These are phyloP conservation scores for Stephania cephalantha DNA, from an alignment of 164 flowering plant genomes.

Conservation along the genomic window DNA sequence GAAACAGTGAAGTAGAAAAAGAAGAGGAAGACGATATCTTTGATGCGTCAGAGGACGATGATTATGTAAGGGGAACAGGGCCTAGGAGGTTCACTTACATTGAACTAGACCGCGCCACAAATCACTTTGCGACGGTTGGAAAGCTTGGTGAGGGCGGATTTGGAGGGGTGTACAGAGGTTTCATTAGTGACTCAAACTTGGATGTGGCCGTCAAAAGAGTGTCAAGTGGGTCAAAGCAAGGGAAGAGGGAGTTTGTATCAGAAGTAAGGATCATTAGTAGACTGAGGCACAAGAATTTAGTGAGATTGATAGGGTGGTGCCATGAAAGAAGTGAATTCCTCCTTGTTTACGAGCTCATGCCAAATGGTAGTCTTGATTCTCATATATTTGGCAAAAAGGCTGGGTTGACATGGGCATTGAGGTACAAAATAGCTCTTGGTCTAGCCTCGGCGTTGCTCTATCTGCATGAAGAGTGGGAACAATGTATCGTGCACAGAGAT, in stretches of 20 bases:
- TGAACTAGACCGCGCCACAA: conserved; percentile 17
- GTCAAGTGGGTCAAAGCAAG: conserved; percentile 22
- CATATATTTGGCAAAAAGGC: conserved; percentile 24
- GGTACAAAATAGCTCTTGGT: conserved; percentile 31
- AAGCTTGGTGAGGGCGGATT: conserved; percentile 41
- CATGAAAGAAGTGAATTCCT: conserved; percentile 34
- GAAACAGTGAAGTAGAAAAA: background rate
- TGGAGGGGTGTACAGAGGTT: conserved; percentile 20
- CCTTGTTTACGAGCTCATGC: conserved; percentile 51
- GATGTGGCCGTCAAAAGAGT: conserved; percentile 24
- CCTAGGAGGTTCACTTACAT: conserved; percentile 17
- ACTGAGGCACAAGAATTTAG: conserved; percentile 38
- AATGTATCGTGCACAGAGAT: conserved; percentile 45
- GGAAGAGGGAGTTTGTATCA: conserved; percentile 20
- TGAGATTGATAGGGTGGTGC: conserved; percentile 52
- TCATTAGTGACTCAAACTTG: conserved; percentile 5
- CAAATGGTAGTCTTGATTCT: conserved; percentile 44
- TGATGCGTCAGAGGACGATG: conserved; percentile 8
- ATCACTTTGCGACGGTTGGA: conserved; percentile 21
- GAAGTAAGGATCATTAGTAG: conserved; percentile 23
- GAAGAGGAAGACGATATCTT: background rate
- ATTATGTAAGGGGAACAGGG: conserved; percentile 18
- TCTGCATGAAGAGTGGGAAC: conserved; percentile 53
- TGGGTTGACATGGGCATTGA: conserved; percentile 24
- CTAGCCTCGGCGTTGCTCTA: conserved; percentile 41